These are phyloP conservation scores for Coprinopsis sp. DNA, from an alignment of 768 basidiomycete species.

Conservation along the genomic window DNA sequence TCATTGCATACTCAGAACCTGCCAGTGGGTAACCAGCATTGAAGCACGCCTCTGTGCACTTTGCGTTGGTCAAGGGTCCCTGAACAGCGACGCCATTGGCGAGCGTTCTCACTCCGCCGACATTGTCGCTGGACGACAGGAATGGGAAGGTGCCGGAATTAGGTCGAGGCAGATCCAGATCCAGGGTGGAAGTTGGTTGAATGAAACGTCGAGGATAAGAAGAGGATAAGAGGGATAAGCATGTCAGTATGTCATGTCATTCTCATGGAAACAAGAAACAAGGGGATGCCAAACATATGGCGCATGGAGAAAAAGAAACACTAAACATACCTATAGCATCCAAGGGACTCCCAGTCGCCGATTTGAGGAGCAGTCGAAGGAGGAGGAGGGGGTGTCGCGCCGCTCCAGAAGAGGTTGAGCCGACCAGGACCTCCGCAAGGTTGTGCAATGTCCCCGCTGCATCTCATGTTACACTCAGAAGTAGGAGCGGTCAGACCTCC, in stretches of 20 bases:
- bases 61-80: constrained; percentile 48
- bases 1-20: constrained; percentile 41
- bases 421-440: constrained; percentile 56
- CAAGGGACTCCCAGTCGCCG: constrained; percentile 64
- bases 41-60: constrained; percentile 63
- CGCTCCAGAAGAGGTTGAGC: constrained; percentile 64
- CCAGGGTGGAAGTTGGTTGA: too few species aligned
- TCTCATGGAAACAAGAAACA: too few species aligned
- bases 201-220: too few species aligned
- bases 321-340: constrained; percentile 62
- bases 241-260: too few species aligned
- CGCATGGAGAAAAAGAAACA: constrained; percentile 1
- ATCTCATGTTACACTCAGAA: constrained; percentile 58
- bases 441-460: constrained; percentile 54
- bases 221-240: constrained; percentile 13
- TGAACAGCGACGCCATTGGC: constrained; percentile 28
- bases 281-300: constrained; percentile 16
- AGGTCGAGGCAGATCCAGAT: too few species aligned
- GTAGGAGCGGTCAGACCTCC: constrained; percentile 39
- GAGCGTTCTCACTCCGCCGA: constrained; percentile 40
- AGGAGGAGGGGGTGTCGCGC: constrained; percentile 47
- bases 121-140: constrained; percentile 33
- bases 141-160: not conserved
- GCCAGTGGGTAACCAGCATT: constrained; percentile 39
- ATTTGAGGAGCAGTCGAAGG: constrained; percentile 50